These are phyloP conservation scores for Lotmaria passim DNA, from an alignment of 208 protist genomes.

Conservation along the genomic window DNA sequence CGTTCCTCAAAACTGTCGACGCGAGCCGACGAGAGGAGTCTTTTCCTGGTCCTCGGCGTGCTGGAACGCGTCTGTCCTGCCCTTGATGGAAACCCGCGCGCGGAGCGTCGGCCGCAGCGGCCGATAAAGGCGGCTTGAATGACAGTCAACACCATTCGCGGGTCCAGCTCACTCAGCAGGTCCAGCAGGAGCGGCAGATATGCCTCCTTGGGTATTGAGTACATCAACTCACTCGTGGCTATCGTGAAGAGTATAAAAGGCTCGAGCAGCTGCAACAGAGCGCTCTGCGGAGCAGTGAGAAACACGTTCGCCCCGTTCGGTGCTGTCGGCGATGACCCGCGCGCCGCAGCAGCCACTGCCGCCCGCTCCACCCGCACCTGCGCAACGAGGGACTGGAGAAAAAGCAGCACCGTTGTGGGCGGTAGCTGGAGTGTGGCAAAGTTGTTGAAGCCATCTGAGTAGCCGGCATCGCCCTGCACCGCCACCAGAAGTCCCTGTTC, in stretches of 20 bases:
- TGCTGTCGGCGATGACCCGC: too few relatives aligned
- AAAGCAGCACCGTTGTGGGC: conserved; percentile 6
- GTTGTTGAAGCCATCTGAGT: too few relatives aligned
- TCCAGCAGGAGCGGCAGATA: conserved; percentile 17
- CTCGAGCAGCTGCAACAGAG: conserved; percentile 11
- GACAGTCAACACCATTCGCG: conserved; percentile 6
- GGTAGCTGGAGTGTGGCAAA: neutral
- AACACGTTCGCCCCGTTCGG: neutral
- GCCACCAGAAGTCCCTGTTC: neutral
- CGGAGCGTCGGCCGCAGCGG: neutral
- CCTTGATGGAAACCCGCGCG: too few relatives aligned
- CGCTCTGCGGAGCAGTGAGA: neutral
- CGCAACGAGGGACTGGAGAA: neutral
- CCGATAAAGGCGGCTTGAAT: conserved; percentile 8
- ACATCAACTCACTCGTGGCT: neutral
- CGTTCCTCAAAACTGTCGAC: neutral
- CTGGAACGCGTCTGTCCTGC: too few relatives aligned
- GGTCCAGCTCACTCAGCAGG: conserved; percentile 22
- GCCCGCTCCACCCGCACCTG: conserved; percentile 7
- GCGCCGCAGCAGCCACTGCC: too few relatives aligned
- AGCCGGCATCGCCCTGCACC: neutral
- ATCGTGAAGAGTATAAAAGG: conserved; percentile 16
- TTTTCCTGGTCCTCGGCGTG: too few relatives aligned
- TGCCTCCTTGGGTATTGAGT: neutral
- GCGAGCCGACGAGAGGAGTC: neutral